Evolutionary conservation across 2,329 filamentous ascomycete species (phyloP).

Genomic region (Claviceps paspali): DNA sequence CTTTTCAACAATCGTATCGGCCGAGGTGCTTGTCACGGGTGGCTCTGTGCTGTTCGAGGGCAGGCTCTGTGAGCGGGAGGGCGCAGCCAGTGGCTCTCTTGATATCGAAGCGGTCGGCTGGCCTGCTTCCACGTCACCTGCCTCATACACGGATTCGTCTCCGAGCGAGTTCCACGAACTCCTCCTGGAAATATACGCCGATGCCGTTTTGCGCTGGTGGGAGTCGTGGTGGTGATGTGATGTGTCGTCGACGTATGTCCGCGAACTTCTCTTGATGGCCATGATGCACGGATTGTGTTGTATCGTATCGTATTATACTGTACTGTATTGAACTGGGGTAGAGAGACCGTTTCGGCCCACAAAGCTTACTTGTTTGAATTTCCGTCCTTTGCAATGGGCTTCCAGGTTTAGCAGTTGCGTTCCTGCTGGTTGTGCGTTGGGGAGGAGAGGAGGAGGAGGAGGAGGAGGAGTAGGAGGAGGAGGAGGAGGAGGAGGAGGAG

Average conservation of each 20-base stretch:
- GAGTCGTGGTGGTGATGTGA: slow-evolving; percentile 5
- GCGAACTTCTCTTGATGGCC: slow-evolving; percentile 13
- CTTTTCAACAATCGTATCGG: slow-evolving; percentile 1
- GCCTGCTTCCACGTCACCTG: slow-evolving; percentile 13
- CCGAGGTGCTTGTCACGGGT: neutral
- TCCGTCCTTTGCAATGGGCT: too few relatives aligned
- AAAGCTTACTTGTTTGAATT: too few relatives aligned
- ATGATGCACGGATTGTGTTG: too few relatives aligned
- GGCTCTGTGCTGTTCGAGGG: slow-evolving; percentile 9
- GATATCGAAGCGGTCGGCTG: slow-evolving; percentile 6
- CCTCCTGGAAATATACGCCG: slow-evolving; percentile 14
- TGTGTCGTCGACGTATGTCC: slow-evolving; percentile 10
- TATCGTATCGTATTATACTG: too few relatives aligned
- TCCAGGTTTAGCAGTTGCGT: too few relatives aligned
- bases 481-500: too few relatives aligned
- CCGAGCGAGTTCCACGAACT: slow-evolving; percentile 15
- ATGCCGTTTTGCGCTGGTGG: slow-evolving; percentile 5
- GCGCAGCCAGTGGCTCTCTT: slow-evolving; percentile 7
- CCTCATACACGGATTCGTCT: slow-evolving; percentile 12
- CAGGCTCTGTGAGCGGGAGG: neutral
- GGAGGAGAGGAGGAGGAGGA: too few relatives aligned
- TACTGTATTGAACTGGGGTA: too few relatives aligned
- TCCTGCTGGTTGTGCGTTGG: too few relatives aligned
- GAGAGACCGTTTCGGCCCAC: too few relatives aligned
- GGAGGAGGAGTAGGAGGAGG: too few relatives aligned